These are phyloP conservation scores for Astrothelium macrocarpum DNA, from an alignment of 495 filamentous ascomycete species.

Conservation along the genomic window DNA sequence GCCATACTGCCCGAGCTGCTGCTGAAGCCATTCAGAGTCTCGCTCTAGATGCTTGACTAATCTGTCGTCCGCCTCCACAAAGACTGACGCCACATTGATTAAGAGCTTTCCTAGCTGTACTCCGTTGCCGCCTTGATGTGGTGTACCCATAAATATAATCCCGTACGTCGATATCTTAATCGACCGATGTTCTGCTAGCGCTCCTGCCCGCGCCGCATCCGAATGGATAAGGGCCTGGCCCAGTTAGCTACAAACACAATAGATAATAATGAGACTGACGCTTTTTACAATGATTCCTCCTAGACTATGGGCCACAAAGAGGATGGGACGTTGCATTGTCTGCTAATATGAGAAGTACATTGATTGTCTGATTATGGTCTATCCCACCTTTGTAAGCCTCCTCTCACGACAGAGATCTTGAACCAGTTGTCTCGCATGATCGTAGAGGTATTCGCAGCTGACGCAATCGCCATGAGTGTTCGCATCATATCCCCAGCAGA, in stretches of 20 bases:
- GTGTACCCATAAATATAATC: conserved; percentile 23
- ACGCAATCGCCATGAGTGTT: conserved; percentile 16
- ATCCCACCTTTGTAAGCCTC: conserved; percentile 19
- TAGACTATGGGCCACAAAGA: conserved; percentile 24
- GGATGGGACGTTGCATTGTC: conserved; percentile 14
- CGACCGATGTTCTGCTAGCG: conserved; percentile 17
- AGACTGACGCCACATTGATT: conserved; percentile 30
- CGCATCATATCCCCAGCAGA: conserved; percentile 44
- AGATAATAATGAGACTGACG: conserved; percentile 5
- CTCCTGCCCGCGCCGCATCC: conserved; percentile 16
- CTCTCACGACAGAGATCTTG: conserved; percentile 26
- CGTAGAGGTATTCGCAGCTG: conserved; percentile 24
- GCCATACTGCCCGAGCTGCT: conserved; percentile 28
- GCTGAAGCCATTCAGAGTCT: conserved; percentile 31
- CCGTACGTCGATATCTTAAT: conserved; percentile 19
- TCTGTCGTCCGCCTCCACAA: conserved; percentile 21
- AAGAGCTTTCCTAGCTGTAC: conserved; percentile 21
- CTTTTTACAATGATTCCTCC: conserved; percentile 22
- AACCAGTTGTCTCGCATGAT: conserved; percentile 27
- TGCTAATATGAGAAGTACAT: conserved; percentile 11
- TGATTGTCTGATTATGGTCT: too few relatives aligned
- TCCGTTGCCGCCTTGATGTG: conserved; percentile 25
- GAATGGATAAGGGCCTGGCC: conserved; percentile 22
- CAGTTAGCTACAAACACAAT: conserved; percentile 2
- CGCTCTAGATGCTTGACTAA: conserved; percentile 27